These are phyloP conservation scores for Herpetomonas tarakana DNA, from an alignment of 208 protist genomes.

Conservation along the genomic window DNA sequence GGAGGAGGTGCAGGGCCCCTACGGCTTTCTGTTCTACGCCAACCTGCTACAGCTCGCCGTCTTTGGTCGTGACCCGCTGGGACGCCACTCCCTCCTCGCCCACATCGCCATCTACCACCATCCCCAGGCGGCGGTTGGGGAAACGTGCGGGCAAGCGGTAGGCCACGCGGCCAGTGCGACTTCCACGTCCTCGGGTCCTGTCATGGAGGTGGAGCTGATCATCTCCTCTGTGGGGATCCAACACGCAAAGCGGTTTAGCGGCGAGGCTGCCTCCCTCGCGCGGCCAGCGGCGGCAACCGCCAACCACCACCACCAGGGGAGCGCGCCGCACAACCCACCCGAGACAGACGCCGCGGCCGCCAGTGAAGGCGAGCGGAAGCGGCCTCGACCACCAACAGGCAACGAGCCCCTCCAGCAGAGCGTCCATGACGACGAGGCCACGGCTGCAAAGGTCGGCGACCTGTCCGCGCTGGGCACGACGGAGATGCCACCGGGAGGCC, in stretches of 20 bases:
- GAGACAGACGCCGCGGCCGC: too few relatives aligned
- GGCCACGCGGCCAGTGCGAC: background rate
- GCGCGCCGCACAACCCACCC: background rate
- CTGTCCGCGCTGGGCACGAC: too few relatives aligned
- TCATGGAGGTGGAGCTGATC: conserved; percentile 50
- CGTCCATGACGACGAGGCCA: too few relatives aligned
- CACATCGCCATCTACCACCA: conserved; percentile 25
- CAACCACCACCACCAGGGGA: background rate
- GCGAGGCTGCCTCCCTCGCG: background rate
- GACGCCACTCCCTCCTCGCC: conserved; percentile 79
- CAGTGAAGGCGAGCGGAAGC: too few relatives aligned
- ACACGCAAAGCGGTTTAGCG: conserved; percentile 15
- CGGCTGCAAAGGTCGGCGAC: too few relatives aligned
- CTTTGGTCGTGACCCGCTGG: conserved; percentile 89
- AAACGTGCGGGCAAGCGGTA: too few relatives aligned
- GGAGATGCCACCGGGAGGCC: too few relatives aligned
- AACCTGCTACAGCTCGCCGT: conserved; percentile 53
- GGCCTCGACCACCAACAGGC: too few relatives aligned
- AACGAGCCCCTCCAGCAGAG: too few relatives aligned
- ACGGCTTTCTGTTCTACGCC: conserved; percentile 81
- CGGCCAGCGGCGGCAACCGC: background rate
- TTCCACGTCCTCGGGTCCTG: background rate
- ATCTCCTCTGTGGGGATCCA: conserved; percentile 71
- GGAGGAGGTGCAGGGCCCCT: conserved; percentile 73
- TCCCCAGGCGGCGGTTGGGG: background rate